Base-by-base conservation (phyloP, 208 protist species). In the Wallacemonas sp. region DNA sequence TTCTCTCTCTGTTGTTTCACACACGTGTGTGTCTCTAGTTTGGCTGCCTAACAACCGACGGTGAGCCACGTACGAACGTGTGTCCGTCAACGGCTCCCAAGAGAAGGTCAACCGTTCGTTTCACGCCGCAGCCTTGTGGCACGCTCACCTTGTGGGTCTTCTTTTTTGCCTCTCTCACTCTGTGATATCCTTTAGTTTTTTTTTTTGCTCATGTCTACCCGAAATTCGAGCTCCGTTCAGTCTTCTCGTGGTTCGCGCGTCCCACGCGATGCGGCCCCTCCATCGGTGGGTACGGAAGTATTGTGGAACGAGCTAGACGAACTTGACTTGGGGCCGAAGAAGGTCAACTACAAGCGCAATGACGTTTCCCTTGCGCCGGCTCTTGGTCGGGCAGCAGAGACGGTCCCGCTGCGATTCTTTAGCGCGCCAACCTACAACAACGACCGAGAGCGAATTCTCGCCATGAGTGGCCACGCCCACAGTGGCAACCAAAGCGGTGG, bases 321-420 rank as follows among this genome's bases (percentile, higher is more conserved):
- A 8, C 50, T 38, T 8, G 13, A 3, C 24, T 19, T 57, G 3
- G 50, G 50, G 13, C 50, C 50, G 15, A 57, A 57, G 32, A 57
- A 57, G 50, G 9, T 39, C 32, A 62, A 46, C 15, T 48, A 44
- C 55, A 62, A 62, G 26, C 55, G 39, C 32, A 48, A 48, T 22
- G 26, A 48, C 12, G 36, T 62, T 5, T 46, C 55, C 26, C 30
- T 62, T 26, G 39, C 26, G 4, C 55, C 55, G 10, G 21, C 12
- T 5, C 37, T 48, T 5, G 27, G 38, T 37, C 15, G 39, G 15
- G 36, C 33, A 19, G 22, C 33, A 10, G 55, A 46, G 13, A 22
- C 34, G 6, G 38, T 36, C 6, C 50, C 74, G 1, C 57, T 83
- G 34, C 61, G 71, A 22, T 39, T 67, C 19, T 79, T 79, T 42